Conservation (phyloP, 2,329 filamentous ascomycete genomes). For the Diaporthe eres region DNA sequence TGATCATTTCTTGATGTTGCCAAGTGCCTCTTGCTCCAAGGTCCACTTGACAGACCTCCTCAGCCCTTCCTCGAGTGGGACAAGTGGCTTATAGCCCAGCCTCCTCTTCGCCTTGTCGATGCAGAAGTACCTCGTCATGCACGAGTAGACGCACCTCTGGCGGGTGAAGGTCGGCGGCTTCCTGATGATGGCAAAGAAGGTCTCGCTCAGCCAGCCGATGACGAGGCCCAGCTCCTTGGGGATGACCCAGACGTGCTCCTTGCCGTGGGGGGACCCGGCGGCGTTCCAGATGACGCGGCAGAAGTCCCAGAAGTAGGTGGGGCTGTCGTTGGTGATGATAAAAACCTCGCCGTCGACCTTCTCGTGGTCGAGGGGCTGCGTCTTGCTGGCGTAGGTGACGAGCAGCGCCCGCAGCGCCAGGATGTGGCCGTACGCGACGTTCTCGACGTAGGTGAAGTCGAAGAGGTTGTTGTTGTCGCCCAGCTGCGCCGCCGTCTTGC, state of each 20-base stretch:
- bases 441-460: constrained; percentile 76
- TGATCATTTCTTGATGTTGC: constrained; percentile 19
- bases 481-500: constrained; percentile 83
- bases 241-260: constrained; percentile 69
- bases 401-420: constrained; percentile 84
- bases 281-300: constrained; percentile 82
- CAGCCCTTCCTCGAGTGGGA: constrained; percentile 76
- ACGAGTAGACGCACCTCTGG: constrained; percentile 75
- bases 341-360: constrained; percentile 88
- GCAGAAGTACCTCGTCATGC: constrained; percentile 84
- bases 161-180: constrained; percentile 71
- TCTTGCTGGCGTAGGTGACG: constrained; percentile 67
- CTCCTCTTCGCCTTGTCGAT: constrained; percentile 81
- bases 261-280: constrained; percentile 67
- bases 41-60: constrained; percentile 68
- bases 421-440: constrained; percentile 82
- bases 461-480: constrained; percentile 77
- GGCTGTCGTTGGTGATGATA: constrained; percentile 90
- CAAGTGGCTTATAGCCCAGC: constrained; percentile 78
- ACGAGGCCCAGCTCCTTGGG: constrained; percentile 64
- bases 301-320: constrained; percentile 93
- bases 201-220: constrained; percentile 68
- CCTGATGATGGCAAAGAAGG: constrained; percentile 62
- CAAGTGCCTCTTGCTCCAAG: constrained; percentile 62
- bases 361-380: constrained; percentile 78